Percentiles rank a stretch among this genome's conserved stretches.
phyloP scores from a whole-genome alignment of 768 basidiomycete genomes.

The Flagelloscypha sp. region DNA sequence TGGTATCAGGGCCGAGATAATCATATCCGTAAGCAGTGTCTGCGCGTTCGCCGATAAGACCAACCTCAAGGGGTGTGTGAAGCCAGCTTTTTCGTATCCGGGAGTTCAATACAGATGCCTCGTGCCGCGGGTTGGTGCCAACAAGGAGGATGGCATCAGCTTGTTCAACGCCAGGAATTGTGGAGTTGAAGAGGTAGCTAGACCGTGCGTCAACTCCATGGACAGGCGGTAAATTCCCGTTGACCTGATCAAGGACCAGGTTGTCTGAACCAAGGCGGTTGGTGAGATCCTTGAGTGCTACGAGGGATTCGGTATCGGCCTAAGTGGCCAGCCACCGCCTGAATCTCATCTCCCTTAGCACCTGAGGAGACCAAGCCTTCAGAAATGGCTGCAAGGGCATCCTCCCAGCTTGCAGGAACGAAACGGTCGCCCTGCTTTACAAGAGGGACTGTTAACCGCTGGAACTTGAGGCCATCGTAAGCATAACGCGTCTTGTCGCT shows the following conservation, averaged over 20 bases:
- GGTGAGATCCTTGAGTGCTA: constrained; percentile 87
- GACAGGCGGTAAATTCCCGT: constrained; percentile 59
- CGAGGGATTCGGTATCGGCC: constrained; percentile 90
- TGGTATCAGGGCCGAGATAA: constrained; percentile 71
- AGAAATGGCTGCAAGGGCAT: constrained; percentile 69
- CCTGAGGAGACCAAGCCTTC: constrained; percentile 75
- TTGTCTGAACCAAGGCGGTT: constrained; percentile 96
- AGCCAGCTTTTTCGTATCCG: constrained; percentile 95
- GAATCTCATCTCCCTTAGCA: constrained; percentile 86
- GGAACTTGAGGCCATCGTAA: constrained; percentile 91
- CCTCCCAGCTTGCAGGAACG: constrained; percentile 84
- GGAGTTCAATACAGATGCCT: constrained; percentile 95
- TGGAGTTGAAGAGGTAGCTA: constrained; percentile 94
- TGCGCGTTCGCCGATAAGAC: constrained; percentile 81
- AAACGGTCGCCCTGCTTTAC: constrained; percentile 91
- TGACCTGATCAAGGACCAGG: constrained; percentile 66
- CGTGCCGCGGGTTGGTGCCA: constrained; percentile 95
- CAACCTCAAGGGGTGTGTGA: constrained; percentile 78
- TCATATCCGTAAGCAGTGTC: constrained; percentile 93
- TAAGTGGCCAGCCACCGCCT: constrained; percentile 88
- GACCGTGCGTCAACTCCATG: constrained; percentile 87
- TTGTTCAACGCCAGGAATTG: constrained; percentile 81
- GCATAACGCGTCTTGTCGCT: constrained; percentile 98
- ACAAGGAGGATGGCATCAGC: constrained; percentile 91
- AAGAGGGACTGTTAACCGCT: constrained; percentile 88